Base-by-base conservation (phyloP, 108 stramenopile species). In the Nitzschia palea region DNA sequence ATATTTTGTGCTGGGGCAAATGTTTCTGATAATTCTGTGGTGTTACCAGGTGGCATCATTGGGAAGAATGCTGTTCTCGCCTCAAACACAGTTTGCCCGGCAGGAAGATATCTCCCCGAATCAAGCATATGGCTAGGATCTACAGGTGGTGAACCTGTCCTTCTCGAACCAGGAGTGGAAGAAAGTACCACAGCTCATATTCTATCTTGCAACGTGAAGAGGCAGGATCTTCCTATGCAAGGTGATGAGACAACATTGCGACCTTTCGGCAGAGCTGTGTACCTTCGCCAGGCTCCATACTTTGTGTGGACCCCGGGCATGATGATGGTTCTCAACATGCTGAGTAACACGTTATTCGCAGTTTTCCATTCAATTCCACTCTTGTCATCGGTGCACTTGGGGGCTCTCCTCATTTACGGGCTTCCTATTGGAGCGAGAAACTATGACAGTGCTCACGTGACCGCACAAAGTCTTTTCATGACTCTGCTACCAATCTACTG, bases 231-330 rank as follows among this genome's bases (percentile, higher is more conserved):
- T 25, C 70, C 45, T 10, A 61, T 83, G 64, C 36, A 40, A 29
- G 82, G 82, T 23, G 82, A 83, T 44, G 79, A 77, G 5, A 62
- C 79, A 22, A 84, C 83, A 25, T 22, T 88, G 29, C 68, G 83
- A 26, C 86, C 86, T 26, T 88, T 88, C 59, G 86, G 81, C 1
- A 79, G 64, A 61, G 86, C 86, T 10, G 73, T 84, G 52, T 79
- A 80, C 74, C 31, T 52, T 18, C 32, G 78, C 10, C 36, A 79
- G 47, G 86, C 83, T 14, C 23, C 67, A 10, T 85, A 88, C 56
- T 85, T 80, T 59, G 83, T 88, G 3, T 78, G 44, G 34, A 68
- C 80, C 10, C 54, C 76, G 9, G 37, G 30, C 42, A 33, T 80
- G 35, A 77, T 87, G 57, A 52, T 81, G 22, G 10, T 70, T 0